A percentile compares a stretch with the other conserved stretches of the same genome.
Evolutionary conservation across 2,329 filamentous ascomycete species (phyloP).

Genomic region (Ophiocordyceps camponoti-leonardi): DNA sequence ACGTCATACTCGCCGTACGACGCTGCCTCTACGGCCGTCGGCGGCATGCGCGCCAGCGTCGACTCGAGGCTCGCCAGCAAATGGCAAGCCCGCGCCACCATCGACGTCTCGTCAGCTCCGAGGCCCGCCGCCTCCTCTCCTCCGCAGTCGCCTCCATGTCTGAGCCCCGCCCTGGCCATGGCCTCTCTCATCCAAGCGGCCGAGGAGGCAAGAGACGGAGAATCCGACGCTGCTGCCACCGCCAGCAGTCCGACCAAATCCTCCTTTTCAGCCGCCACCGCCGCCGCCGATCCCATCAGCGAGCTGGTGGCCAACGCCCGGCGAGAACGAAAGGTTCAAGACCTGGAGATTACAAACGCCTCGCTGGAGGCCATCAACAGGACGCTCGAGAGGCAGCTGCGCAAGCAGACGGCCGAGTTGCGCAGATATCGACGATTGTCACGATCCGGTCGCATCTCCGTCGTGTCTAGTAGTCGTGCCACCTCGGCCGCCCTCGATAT

Average conservation of each 20-base stretch:
- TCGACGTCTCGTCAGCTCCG: slow-evolving; percentile 18
- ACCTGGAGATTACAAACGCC: slow-evolving; percentile 91
- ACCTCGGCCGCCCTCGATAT: slow-evolving; percentile 26
- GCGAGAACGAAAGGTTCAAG: slow-evolving; percentile 84
- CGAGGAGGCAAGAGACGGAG: slow-evolving; percentile 27
- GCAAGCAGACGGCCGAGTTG: slow-evolving; percentile 79
- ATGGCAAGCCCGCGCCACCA: background rate
- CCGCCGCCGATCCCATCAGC: slow-evolving; percentile 42
- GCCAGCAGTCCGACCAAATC: slow-evolving; percentile 47
- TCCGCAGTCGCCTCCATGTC: slow-evolving; percentile 16
- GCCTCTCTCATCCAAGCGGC: slow-evolving; percentile 38
- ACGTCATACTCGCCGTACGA: background rate
- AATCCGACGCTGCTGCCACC: slow-evolving; percentile 18
- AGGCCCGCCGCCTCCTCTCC: slow-evolving; percentile 16
- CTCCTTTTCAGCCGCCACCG: slow-evolving; percentile 30
- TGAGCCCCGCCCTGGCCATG: slow-evolving; percentile 22
- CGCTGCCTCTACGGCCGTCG: background rate
- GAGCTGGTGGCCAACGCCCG: slow-evolving; percentile 78
- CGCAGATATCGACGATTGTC: slow-evolving; percentile 76
- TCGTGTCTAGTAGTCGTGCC: slow-evolving; percentile 29
- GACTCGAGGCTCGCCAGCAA: background rate
- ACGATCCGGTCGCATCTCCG: slow-evolving; percentile 57
- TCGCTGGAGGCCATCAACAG: slow-evolving; percentile 90
- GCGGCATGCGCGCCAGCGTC: background rate
- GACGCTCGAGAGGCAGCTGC: slow-evolving; percentile 75